Percentiles rank a stretch among this genome's conserved stretches.
These are phyloP conservation scores for Prunella vulgaris DNA, from an alignment of 257 asterid species.

Conservation along the genomic window DNA sequence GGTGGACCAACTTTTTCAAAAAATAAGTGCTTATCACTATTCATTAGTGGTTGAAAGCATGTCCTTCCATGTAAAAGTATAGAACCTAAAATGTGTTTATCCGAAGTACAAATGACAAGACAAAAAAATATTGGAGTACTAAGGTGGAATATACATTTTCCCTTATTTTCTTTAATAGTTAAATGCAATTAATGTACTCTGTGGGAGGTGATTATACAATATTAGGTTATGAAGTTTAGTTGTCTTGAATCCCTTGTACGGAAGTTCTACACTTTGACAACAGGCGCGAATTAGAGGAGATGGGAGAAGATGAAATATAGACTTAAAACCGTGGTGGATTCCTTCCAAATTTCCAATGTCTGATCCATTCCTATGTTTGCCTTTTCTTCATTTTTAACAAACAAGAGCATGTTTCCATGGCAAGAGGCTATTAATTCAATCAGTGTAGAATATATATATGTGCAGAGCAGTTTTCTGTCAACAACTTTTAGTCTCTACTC, in stretches of 20 bases:
- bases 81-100: no score
- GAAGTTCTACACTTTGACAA: constrained; percentile 79
- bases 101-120: no score
- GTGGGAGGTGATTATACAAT: no score
- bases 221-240: neutral
- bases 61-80: neutral
- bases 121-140: no score
- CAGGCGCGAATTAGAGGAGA: constrained; percentile 88
- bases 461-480: constrained; percentile 36
- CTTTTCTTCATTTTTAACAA: neutral
- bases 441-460: constrained; percentile 46
- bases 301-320: constrained; percentile 93
- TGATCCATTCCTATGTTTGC: constrained; percentile 19
- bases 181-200: no score
- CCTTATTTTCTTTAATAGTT: no score
- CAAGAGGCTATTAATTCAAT: constrained; percentile 34
- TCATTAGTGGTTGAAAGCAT: no score
- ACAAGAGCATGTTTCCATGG: no score
- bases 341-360: constrained; percentile 68
- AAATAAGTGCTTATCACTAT: no score
- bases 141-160: no score
- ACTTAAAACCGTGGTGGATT: constrained; percentile 70
- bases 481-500: constrained; percentile 20
- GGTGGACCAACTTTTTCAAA: no score
- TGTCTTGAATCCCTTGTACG: constrained; percentile 38